These are phyloP conservation scores for Fremontodendron californicum DNA, from an alignment of 345 rosid genomes.

Conservation along the genomic window DNA sequence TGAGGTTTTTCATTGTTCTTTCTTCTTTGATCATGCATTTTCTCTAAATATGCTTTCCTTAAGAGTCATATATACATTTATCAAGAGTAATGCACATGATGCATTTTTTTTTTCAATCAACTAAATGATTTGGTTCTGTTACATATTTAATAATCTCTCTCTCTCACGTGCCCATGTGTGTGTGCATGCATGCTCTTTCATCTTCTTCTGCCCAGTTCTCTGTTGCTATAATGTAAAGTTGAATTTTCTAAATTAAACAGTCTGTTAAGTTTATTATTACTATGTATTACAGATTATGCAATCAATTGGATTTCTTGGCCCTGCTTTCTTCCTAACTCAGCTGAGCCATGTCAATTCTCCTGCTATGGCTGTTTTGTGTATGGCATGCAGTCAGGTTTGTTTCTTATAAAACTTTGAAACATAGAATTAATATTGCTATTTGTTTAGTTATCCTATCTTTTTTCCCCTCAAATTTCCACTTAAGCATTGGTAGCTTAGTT, in stretches of 20 bases:
- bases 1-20: neutral
- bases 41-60: neutral
- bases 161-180: neutral
- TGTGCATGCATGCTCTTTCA: neutral
- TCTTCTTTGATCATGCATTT: neutral
- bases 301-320: slow-evolving; percentile 93
- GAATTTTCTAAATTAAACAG: slow-evolving; percentile 2
- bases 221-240: neutral
- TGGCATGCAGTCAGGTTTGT: slow-evolving; percentile 90
- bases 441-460: neutral
- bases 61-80: neutral
- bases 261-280: neutral
- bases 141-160: neutral
- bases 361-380: slow-evolving; percentile 73
- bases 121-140: neutral
- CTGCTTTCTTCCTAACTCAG: slow-evolving; percentile 93
- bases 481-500: neutral
- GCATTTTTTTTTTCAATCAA: neutral
- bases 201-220: neutral
- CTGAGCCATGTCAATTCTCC: slow-evolving; percentile 89
- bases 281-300: slow-evolving; percentile 71
- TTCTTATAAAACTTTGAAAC: neutral
- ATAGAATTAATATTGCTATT: neutral
- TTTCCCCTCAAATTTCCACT: neutral
- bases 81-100: neutral